Evolutionary conservation across 768 basidiomycete species (phyloP).

Genomic region (Leucocoprinus birnbaumii): DNA sequence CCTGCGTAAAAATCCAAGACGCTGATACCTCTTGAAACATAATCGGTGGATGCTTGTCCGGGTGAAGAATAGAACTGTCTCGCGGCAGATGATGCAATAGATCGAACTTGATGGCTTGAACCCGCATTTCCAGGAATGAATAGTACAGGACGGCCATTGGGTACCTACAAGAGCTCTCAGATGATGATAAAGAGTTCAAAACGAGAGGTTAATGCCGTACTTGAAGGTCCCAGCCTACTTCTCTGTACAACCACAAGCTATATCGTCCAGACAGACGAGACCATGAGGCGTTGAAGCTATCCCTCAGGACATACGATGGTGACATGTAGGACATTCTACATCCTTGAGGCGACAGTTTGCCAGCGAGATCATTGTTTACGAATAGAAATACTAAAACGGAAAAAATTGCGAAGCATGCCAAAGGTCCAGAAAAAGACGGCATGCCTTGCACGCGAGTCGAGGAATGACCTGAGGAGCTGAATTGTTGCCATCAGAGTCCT

Average conservation of each 20-base stretch:
- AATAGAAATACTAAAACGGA: constrained; percentile 36
- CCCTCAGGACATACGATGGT: constrained; percentile 80
- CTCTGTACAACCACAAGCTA: constrained; percentile 88
- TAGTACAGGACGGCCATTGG: constrained; percentile 75
- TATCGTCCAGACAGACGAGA: constrained; percentile 73
- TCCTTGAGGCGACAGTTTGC: constrained; percentile 77
- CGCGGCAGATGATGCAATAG: constrained; percentile 88
- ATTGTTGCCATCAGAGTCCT: not conserved
- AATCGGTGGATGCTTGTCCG: constrained; percentile 48
- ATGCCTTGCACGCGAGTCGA: not conserved
- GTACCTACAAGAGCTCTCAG: constrained; percentile 14
- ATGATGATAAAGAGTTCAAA: not conserved
- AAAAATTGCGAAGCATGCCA: constrained; percentile 34
- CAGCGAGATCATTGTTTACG: constrained; percentile 40
- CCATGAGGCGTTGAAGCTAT: constrained; percentile 64
- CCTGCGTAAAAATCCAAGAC: constrained; percentile 87
- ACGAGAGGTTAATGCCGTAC: constrained; percentile 27
- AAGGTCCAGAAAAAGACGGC: constrained; percentile 22
- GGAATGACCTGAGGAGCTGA: not conserved
- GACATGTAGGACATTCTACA: constrained; percentile 98
- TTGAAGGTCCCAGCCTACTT: constrained; percentile 78
- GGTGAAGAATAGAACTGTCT: constrained; percentile 76
- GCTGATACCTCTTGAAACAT: constrained; percentile 42
- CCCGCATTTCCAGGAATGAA: constrained; percentile 99
- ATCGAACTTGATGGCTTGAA: constrained; percentile 89